These are phyloP conservation scores for Auricularia sp. DNA, from an alignment of 768 basidiomycete genomes.

Conservation along the genomic window DNA sequence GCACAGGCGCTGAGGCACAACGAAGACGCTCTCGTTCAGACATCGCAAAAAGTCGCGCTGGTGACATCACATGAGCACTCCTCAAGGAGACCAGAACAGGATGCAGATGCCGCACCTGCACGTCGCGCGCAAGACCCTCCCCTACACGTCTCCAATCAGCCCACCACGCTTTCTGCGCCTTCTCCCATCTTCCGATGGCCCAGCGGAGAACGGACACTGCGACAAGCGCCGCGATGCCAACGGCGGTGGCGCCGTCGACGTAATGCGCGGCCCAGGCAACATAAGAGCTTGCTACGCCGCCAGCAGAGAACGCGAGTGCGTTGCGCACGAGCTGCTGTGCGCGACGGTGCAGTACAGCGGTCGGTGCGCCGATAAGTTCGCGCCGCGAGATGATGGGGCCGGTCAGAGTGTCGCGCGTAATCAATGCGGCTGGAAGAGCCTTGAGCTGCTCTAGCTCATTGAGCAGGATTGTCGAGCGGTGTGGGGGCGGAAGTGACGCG, in stretches of 20 bases:
- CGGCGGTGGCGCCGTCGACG: slow-evolving; percentile 46
- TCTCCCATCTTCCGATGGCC: slow-evolving; percentile 60
- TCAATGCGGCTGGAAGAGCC: slow-evolving; percentile 33
- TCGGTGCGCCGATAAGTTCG: slow-evolving; percentile 45
- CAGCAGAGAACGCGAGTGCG: slow-evolving; percentile 37
- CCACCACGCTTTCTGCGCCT: slow-evolving; percentile 56
- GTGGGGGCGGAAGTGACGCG: slow-evolving; percentile 26
- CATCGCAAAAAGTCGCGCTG: neutral
- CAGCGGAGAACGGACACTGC: slow-evolving; percentile 45
- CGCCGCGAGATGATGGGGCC: slow-evolving; percentile 43
- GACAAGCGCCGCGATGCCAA: slow-evolving; percentile 49
- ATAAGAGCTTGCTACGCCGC: slow-evolving; percentile 50
- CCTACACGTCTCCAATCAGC: slow-evolving; percentile 54
- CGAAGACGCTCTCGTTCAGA: neutral
- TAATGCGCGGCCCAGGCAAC: slow-evolving; percentile 42
- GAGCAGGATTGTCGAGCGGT: slow-evolving; percentile 45
- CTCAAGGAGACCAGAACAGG: neutral
- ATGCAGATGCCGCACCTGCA: slow-evolving; percentile 33
- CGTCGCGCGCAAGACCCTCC: slow-evolving; percentile 53
- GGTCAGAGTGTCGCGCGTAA: slow-evolving; percentile 39
- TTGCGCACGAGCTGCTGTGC: slow-evolving; percentile 50
- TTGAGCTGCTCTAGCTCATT: slow-evolving; percentile 49
- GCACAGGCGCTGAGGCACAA: neutral
- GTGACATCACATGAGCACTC: neutral
- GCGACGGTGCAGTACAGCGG: slow-evolving; percentile 48